These are phyloP conservation scores for Blastocladiella emersonii DNA, from an alignment of 371 early-diverging fungal species.

Conservation along the genomic window DNA sequence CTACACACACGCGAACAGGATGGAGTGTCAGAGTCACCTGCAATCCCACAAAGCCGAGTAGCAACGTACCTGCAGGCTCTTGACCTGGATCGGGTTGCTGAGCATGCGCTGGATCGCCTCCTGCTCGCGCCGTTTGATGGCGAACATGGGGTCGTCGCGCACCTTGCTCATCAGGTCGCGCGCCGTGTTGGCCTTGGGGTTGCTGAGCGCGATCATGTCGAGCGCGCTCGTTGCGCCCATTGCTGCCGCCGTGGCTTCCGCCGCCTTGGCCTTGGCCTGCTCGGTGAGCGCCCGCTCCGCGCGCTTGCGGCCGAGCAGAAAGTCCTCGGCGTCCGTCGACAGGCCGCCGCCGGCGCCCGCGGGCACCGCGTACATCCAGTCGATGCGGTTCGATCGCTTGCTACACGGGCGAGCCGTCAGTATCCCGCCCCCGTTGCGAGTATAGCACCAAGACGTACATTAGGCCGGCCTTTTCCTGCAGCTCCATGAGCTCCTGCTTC, in stretches of 20 bases:
- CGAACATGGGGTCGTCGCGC: conserved; percentile 80
- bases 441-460: conserved; percentile 18
- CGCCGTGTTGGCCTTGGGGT: conserved; percentile 55
- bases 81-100: conserved; percentile 56
- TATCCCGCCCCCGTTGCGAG: not conserved
- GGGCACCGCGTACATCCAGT: conserved; percentile 90
- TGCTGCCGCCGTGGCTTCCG: conserved; percentile 6
- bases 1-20: conserved; percentile 5
- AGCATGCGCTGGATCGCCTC: conserved; percentile 57
- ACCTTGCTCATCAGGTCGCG: conserved; percentile 73
- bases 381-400: conserved; percentile 56
- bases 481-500: conserved; percentile 61
- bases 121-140: conserved; percentile 75
- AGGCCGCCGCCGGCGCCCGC: conserved; percentile 33
- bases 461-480: conserved; percentile 65
- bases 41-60: not conserved
- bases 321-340: conserved; percentile 68
- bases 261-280: not conserved
- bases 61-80: conserved; percentile 26
- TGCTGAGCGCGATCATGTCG: conserved; percentile 18
- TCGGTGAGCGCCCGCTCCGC: conserved; percentile 53
- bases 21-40: too few relatives aligned
- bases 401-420: too few relatives aligned
- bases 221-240: conserved; percentile 13
- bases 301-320: conserved; percentile 71